phyloP scores from a whole-genome alignment of 2,329 filamentous ascomycete species.

The Chaetomium strumarium region DNA sequence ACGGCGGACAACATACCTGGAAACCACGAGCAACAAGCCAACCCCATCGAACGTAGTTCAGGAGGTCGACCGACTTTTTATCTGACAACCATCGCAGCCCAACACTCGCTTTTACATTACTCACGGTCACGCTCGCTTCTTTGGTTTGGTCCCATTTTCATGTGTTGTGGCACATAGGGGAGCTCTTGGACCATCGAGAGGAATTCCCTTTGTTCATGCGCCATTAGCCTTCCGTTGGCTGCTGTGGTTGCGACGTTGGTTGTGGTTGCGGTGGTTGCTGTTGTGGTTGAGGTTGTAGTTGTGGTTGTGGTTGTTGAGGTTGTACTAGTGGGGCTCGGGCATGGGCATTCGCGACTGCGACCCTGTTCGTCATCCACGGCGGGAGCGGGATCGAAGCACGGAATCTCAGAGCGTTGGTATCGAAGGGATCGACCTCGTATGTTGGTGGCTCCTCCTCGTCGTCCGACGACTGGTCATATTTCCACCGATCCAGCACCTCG shows the following conservation, averaged over 20 bases:
- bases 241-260: conserved; percentile 4
- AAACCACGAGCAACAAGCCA: neutral
- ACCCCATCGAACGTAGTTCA: neutral
- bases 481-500: conserved; percentile 63
- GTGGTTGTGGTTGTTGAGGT: conserved; percentile 11
- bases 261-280: conserved; percentile 10
- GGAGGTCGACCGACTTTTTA: too few relatives aligned
- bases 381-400: conserved; percentile 52
- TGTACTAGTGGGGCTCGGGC: conserved; percentile 16
- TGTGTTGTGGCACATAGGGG: conserved; percentile 7
- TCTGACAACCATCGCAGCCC: too few relatives aligned
- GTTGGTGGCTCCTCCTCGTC: conserved; percentile 72
- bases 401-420: conserved; percentile 54
- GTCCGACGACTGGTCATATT: conserved; percentile 79
- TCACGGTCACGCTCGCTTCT: too few relatives aligned
- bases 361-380: conserved; percentile 18
- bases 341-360: conserved; percentile 4
- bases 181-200: neutral
- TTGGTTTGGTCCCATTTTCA: too few relatives aligned
- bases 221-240: conserved; percentile 8
- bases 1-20: neutral
- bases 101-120: too few relatives aligned
- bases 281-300: neutral
- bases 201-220: conserved; percentile 9
- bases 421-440: conserved; percentile 70